Evolutionary conservation across 1,139 yeast species (phyloP).

Genomic region (Suhomyces bribrorum): DNA sequence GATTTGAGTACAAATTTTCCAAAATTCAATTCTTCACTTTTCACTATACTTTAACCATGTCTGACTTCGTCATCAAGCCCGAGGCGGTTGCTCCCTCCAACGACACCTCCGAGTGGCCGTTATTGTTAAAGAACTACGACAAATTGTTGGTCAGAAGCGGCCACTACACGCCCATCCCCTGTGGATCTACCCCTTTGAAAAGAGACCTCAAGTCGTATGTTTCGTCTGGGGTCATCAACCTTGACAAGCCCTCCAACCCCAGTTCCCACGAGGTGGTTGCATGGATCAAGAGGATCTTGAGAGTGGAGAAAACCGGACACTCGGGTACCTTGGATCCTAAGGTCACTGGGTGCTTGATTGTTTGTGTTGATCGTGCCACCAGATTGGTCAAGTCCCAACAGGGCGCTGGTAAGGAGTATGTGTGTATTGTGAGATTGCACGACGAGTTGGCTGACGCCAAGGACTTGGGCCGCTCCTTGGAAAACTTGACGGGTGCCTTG

Average conservation of each 20-base stretch:
- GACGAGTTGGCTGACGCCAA: constrained; percentile 89
- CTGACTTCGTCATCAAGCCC: constrained; percentile 83
- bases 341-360: constrained; percentile 97
- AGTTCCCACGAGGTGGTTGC: constrained; percentile 99
- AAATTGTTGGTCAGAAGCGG: constrained; percentile 92
- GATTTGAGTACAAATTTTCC: constrained; percentile 12
- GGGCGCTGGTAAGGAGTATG: constrained; percentile 99
- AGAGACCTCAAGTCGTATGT: constrained; percentile 89
- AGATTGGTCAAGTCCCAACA: constrained; percentile 97
- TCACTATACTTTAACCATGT: constrained; percentile 34
- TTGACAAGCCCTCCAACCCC: constrained; percentile 97
- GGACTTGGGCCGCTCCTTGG: constrained; percentile 84
- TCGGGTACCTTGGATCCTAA: constrained; percentile 99
- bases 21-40: constrained; percentile 6
- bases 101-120: constrained; percentile 95
- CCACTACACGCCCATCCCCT: constrained; percentile 94
- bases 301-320: constrained; percentile 97
- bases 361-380: constrained; percentile 97
- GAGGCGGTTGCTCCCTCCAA: constrained; percentile 76
- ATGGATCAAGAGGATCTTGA: constrained; percentile 93
- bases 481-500: constrained; percentile 95
- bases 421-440: constrained; percentile 93
- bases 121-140: constrained; percentile 90
- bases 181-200: constrained; percentile 92
- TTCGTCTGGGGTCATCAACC: constrained; percentile 92